Conservation (phyloP, 192 early-diverging fungal species). For the Rhizophlyctis rosea region DNA sequence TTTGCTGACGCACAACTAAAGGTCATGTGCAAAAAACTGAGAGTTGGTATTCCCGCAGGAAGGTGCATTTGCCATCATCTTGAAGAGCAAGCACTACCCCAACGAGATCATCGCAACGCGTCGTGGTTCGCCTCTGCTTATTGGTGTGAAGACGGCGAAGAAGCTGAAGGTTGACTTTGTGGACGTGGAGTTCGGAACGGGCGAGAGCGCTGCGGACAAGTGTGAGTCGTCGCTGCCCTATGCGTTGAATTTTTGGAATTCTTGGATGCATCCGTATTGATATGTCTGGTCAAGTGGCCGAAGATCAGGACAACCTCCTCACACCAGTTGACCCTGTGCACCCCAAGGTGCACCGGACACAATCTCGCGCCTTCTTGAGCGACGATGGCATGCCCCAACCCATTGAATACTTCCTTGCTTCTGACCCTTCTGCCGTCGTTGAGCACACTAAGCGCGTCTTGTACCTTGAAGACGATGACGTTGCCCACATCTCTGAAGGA, state of each 20-base stretch:
- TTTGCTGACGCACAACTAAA: not conserved
- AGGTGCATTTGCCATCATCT: slow-evolving; percentile 61
- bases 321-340: slow-evolving; percentile 21
- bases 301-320: slow-evolving; percentile 16
- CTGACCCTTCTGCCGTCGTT: slow-evolving; percentile 63
- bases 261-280: not conserved
- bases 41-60: slow-evolving; percentile 31
- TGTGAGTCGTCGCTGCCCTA: not conserved
- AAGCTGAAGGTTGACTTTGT: slow-evolving; percentile 68
- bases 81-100: slow-evolving; percentile 59
- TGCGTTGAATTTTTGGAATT: not conserved
- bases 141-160: slow-evolving; percentile 59
- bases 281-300: not conserved
- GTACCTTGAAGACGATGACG: slow-evolving; percentile 65
- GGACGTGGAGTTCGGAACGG: slow-evolving; percentile 52
- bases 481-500: slow-evolving; percentile 63
- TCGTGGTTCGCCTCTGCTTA: slow-evolving; percentile 60
- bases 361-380: slow-evolving; percentile 57
- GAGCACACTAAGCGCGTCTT: slow-evolving; percentile 68
- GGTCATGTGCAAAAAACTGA: not conserved
- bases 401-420: slow-evolving; percentile 62
- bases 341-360: slow-evolving; percentile 45
- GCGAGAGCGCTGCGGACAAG: not conserved
- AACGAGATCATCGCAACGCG: slow-evolving; percentile 56
- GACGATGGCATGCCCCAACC: slow-evolving; percentile 53